Evolutionary conservation across 2,329 filamentous ascomycete genomes (phyloP), one percentile per base, ranked within the genome.

Genomic region (Aspergillus novofumigatus): DNA sequence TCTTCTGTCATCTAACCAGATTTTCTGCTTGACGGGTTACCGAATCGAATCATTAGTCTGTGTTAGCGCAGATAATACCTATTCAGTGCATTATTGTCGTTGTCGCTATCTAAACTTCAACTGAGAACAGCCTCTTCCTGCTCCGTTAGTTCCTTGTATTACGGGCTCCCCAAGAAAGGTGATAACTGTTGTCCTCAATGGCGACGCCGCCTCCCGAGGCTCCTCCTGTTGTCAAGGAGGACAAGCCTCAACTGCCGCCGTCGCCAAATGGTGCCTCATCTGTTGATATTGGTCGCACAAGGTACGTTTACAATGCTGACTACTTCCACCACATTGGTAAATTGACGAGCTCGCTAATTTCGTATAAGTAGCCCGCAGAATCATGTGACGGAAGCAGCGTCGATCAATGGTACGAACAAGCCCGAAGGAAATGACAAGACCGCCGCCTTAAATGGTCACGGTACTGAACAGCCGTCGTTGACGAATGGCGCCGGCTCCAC

Each of bases 161-260:
- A 42, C 61, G 65, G 64, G 62, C 64, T 53, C 50, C 54, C 54
- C 54, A 57, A 54, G 57, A 56, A 55, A 60, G 67, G 60, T 38
- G 59, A 61, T 55, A 62, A 57, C 59, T 51, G 58, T 55, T 59
- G 61, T 53, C 57, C 60, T 62, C 61, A 66, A 77, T 77, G 75
- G 75, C 74, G 66, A 77, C 75, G 52, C 74, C 75, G 67, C 75
- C 75, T 65, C 73, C 74, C 52, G 75, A 77, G 70, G 72, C 67
- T 57, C 58, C 70, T 64, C 63, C 70, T 56, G 56, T 68, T 41
- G 54, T 72, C 41, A 75, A 73, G 68, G 72, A 75, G 67, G 72
- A 75, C 60, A 76, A 75, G 67, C 70, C 72, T 65, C 72, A 74
- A 65, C 64, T 74, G 54, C 69, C 71, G 55, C 71, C 71, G 48